Evolutionary conservation across 2,329 filamentous ascomycete species (phyloP).

Genomic region (Cadophora gregata): DNA sequence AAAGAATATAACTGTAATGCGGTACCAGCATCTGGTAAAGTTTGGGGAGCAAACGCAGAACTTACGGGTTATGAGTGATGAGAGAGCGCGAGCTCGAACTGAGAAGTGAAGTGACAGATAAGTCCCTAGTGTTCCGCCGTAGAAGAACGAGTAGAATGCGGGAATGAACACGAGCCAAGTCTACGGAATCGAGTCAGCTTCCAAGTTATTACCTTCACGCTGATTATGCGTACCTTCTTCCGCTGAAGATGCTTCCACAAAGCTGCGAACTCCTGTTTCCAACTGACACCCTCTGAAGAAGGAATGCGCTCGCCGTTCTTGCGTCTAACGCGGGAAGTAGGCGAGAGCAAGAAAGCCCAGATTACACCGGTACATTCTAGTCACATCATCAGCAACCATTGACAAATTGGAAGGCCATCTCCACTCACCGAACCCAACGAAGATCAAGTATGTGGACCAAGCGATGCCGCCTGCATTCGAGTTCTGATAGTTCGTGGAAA

Average conservation of each 20-base stretch:
- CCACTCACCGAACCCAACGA: conserved; percentile 56
- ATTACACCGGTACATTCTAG: conserved; percentile 42
- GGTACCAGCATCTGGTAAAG: no score
- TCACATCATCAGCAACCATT: background rate
- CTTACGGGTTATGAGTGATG: conserved; percentile 44
- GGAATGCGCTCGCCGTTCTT: conserved; percentile 62
- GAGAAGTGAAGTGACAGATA: conserved; percentile 68
- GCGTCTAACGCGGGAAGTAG: conserved; percentile 64
- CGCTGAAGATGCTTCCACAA: conserved; percentile 49
- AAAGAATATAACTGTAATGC: no score
- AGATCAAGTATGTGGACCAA: conserved; percentile 70
- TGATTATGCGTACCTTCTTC: conserved; percentile 39
- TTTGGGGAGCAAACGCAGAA: no score
- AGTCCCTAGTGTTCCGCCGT: conserved; percentile 47
- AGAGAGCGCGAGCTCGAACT: conserved; percentile 68
- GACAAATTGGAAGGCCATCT: no score
- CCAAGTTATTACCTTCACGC: background rate
- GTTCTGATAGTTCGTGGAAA: conserved; percentile 65
- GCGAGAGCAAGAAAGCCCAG: conserved; percentile 54
- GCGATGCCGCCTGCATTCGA: conserved; percentile 67
- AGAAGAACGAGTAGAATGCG: conserved; percentile 49
- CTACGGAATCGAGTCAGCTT: conserved; percentile 24
- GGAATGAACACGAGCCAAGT: conserved; percentile 46
- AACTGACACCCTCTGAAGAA: conserved; percentile 60
- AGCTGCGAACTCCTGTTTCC: conserved; percentile 63